Evolutionary conservation across 1,284 basidiomycete species (phyloP).

Genomic region (Crepidotus sp.): DNA sequence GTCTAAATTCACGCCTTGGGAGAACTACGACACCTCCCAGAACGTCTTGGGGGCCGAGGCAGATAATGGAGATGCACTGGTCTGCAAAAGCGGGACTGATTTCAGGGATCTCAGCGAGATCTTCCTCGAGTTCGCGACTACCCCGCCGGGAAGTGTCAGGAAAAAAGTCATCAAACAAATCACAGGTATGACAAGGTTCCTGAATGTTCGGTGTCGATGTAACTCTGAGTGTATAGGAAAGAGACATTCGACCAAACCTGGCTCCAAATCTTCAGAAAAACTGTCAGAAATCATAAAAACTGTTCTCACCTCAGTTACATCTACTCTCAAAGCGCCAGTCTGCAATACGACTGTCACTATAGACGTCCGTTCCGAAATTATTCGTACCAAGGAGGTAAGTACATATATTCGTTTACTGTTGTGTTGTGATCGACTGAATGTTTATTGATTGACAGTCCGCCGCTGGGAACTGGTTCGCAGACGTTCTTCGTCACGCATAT

Average conservation of each 20-base stretch:
- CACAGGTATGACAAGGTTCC: slow-evolving; percentile 35
- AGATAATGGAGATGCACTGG: slow-evolving; percentile 64
- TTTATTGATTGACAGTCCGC: slow-evolving; percentile 46
- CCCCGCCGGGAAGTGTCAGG: slow-evolving; percentile 57
- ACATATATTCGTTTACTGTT: slow-evolving; percentile 36
- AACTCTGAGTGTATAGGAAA: slow-evolving; percentile 38
- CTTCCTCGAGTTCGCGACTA: slow-evolving; percentile 51
- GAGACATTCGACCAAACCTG: slow-evolving; percentile 55
- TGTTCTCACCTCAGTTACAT: slow-evolving; percentile 64
- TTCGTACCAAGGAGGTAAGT: slow-evolving; percentile 66
- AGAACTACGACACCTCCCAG: slow-evolving; percentile 52
- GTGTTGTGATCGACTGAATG: background rate
- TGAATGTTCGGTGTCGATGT: background rate
- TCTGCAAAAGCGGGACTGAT: slow-evolving; percentile 86
- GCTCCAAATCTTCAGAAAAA: slow-evolving; percentile 47
- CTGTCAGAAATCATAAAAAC: slow-evolving; percentile 57
- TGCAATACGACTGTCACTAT: slow-evolving; percentile 64
- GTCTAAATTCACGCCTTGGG: slow-evolving; percentile 73
- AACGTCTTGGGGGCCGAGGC: slow-evolving; percentile 62
- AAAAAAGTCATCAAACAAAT: slow-evolving; percentile 58
- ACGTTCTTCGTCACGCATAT: slow-evolving; percentile 79
- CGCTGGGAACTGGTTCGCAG: slow-evolving; percentile 84
- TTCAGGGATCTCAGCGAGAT: slow-evolving; percentile 83
- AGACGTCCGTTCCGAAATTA: slow-evolving; percentile 68
- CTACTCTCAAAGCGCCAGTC: slow-evolving; percentile 63